Base-by-base conservation (phyloP, 2,329 filamentous ascomycete genomes). In the Lojkania enalia region DNA sequence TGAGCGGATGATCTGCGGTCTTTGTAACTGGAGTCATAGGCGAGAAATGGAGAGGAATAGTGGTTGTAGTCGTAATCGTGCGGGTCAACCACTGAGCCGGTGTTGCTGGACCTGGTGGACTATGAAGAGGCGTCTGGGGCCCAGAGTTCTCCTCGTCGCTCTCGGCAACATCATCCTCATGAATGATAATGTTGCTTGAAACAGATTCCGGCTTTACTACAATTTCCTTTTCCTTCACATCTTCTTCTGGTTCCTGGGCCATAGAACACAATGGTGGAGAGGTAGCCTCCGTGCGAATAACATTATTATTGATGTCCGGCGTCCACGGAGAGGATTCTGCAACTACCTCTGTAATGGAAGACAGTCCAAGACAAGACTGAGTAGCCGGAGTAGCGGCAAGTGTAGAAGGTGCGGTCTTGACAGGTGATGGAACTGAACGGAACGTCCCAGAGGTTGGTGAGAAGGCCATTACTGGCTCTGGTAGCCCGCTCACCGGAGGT, bases 1-100 rank as follows among this genome's bases (percentile, higher is more conserved):
- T 67, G 43, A 66, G 56, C 31, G 57, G 58, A 25, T 49, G 51
- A 40, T 52, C 54, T 27, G 54, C 54, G 15, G 54, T 53, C 41
- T 64, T 63, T 23, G 57, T 52, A 6, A 60, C 57, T 57, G 72
- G 61, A 41, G 61, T 67, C 46, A 61, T 44, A 54, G 74, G 55
- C 3, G 72, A 74, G 52, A 76, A 76, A 41, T 72, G 68, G 48
- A 76, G 69, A 16, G 74, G 74, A 30, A 77, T 72, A 1, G 72
- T 76, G 7, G 74, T 77, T 9, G 74, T 77, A 18, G 72, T 75
- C 1, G 74, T 77, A 44, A 74, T 64, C 21, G 71, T 75, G 36
- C 70, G 73, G 35, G 71, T 63, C 13, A 67, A 53, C 35, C 60
- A 62, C 16, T 36, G 39, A 18, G 40, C 42, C 7, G 63, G 67